A percentile compares a stretch with the other conserved stretches of the same genome.
Evolutionary conservation across 495 filamentous ascomycete species (phyloP).

Genomic region (Podospora sp.): DNA sequence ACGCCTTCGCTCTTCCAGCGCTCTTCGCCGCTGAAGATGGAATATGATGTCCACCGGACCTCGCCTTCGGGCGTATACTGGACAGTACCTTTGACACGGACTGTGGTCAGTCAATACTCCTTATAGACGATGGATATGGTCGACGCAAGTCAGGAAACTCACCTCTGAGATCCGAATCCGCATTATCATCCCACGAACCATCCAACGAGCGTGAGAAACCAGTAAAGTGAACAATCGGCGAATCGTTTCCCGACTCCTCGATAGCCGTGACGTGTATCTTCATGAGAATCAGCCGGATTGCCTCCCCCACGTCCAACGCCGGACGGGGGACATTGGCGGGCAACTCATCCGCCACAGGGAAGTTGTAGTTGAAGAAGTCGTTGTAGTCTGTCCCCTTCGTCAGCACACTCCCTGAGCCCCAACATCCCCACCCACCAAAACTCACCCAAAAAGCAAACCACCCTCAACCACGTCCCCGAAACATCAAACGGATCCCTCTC

Average conservation of each 20-base stretch:
- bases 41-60: conserved; percentile 67
- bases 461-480: conserved; percentile 60
- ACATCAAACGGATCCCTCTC: conserved; percentile 61
- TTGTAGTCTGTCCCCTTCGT: conserved; percentile 50
- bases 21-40: conserved; percentile 61
- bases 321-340: conserved; percentile 47
- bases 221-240: conserved; percentile 61
- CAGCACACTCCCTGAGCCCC: conserved; percentile 8
- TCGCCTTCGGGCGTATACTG: conserved; percentile 63
- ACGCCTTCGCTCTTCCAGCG: conserved; percentile 68
- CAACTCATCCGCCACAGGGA: conserved; percentile 35
- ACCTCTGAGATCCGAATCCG: conserved; percentile 56
- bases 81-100: conserved; percentile 47
- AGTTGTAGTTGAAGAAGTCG: conserved; percentile 66
- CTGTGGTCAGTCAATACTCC: not conserved
- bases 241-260: conserved; percentile 50
- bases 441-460: conserved; percentile 54
- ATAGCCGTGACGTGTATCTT: conserved; percentile 56
- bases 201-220: conserved; percentile 59
- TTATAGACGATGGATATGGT: not conserved
- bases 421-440: not conserved
- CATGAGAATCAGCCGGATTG: conserved; percentile 66
- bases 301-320: conserved; percentile 57
- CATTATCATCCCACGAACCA: conserved; percentile 60
- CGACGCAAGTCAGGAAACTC: conserved; percentile 33